Percentiles rank a stretch among this genome's conserved stretches.
Conservation (phyloP, 2,329 filamentous ascomycete genomes). For the Alternaria longipes region DNA sequence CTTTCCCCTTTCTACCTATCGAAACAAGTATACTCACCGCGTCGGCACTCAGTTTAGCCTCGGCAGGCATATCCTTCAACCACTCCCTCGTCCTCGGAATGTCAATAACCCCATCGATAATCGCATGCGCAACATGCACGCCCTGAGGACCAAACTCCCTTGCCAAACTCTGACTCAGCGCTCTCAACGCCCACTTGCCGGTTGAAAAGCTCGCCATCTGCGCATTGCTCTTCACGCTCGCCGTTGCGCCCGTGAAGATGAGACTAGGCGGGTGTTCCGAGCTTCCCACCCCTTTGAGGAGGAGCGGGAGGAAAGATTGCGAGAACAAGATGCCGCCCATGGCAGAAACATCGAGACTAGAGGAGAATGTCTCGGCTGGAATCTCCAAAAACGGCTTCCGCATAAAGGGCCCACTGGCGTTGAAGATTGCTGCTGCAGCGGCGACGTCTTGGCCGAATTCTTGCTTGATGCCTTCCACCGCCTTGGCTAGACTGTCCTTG, state of each 20-base stretch:
- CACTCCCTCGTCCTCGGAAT: slow-evolving; percentile 74
- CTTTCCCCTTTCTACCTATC: too few species aligned
- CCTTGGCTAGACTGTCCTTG: slow-evolving; percentile 63
- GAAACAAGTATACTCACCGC: slow-evolving; percentile 65
- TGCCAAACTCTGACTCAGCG: slow-evolving; percentile 77
- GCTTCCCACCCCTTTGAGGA: slow-evolving; percentile 67
- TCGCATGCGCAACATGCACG: slow-evolving; percentile 80
- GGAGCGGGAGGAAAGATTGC: slow-evolving; percentile 73
- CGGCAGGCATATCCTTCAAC: slow-evolving; percentile 63
- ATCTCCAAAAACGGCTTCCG: slow-evolving; percentile 70
- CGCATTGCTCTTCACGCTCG: slow-evolving; percentile 76
- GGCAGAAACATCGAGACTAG: slow-evolving; percentile 57
- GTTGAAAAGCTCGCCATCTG: slow-evolving; percentile 76
- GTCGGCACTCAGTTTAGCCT: slow-evolving; percentile 77
- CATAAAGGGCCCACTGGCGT: slow-evolving; percentile 68
- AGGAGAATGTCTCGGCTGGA: slow-evolving; percentile 65
- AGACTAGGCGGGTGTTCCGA: slow-evolving; percentile 75
- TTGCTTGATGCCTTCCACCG: slow-evolving; percentile 69
- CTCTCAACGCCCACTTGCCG: slow-evolving; percentile 81
- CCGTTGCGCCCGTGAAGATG: slow-evolving; percentile 88
- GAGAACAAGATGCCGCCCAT: slow-evolving; percentile 80
- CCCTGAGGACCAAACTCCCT: slow-evolving; percentile 86
- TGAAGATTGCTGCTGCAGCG: slow-evolving; percentile 71
- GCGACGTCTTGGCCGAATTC: slow-evolving; percentile 63
- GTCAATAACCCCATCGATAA: slow-evolving; percentile 88